Evolutionary conservation across 2,329 filamentous ascomycete genomes (phyloP).

Genomic region (Paramyrothecium sp.): DNA sequence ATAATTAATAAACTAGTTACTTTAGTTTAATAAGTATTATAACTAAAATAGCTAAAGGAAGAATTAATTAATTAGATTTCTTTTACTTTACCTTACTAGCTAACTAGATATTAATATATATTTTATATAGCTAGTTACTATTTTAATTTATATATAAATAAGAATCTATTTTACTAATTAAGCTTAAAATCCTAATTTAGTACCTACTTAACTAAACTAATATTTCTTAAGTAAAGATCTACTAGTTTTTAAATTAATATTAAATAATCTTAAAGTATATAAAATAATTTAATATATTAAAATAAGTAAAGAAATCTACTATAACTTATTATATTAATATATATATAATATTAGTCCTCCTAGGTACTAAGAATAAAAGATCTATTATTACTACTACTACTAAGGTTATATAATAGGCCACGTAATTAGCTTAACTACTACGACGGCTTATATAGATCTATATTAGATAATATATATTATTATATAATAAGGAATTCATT

Average conservation of each 20-base stretch:
- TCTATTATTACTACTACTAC: no score
- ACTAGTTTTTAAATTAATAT: background rate
- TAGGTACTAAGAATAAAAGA: no score
- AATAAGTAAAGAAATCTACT: no score
- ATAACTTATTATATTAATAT: no score
- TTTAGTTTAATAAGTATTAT: constrained; percentile 4
- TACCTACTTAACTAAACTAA: background rate
- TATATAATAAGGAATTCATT: no score
- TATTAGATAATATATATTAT: no score
- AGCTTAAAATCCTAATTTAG: background rate
- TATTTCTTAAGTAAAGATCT: background rate
- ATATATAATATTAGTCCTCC: no score
- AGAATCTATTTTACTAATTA: background rate
- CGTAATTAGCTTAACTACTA: no score
- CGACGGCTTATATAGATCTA: no score
- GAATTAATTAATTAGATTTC: background rate
- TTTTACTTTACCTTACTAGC: background rate
- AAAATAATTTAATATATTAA: background rate
- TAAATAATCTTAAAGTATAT: background rate
- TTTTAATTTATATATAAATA: background rate
- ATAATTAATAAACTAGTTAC: background rate
- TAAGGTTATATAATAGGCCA: background rate
- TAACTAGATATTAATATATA: background rate
- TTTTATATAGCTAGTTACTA: background rate
- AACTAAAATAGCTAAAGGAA: background rate